phyloP scores from a whole-genome alignment of 331 rosid genomes.

The Acacia pycnantha region DNA sequence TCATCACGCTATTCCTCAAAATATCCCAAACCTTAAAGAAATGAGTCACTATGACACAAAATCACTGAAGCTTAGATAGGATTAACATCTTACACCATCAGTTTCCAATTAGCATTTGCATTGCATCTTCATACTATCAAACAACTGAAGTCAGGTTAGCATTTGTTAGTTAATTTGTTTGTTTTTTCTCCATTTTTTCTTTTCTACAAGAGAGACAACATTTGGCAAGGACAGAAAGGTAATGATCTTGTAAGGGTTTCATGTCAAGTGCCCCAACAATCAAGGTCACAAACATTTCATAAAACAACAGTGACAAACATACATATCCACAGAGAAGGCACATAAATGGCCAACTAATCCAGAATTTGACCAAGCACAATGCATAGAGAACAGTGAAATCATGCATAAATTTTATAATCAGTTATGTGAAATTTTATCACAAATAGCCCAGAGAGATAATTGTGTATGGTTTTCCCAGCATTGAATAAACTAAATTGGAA shows the following conservation, averaged over 20 bases:
- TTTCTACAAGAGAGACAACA: neutral
- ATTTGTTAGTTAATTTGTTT: neutral
- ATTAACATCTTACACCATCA: neutral
- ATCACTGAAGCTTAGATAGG: conserved; percentile 5
- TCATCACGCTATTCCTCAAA: neutral
- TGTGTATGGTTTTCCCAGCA: neutral
- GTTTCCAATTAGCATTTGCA: conserved; percentile 5
- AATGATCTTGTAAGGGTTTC: neutral
- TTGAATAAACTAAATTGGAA: neutral
- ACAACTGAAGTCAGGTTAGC: neutral
- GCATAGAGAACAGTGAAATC: neutral
- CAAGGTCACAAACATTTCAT: conserved; percentile 1
- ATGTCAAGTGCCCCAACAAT: conserved; percentile 11
- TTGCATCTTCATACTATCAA: neutral
- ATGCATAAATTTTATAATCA: neutral
- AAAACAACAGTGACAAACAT: conserved; percentile 7
- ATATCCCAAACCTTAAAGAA: neutral
- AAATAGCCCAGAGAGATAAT: conserved; percentile 1
- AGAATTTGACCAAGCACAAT: neutral
- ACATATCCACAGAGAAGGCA: neutral
- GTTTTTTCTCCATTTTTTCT: neutral
- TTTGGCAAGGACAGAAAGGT: neutral
- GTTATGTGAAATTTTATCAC: conserved; percentile 10
- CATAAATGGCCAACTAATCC: conserved; percentile 2
- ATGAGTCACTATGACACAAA: neutral